phyloP scores from a whole-genome alignment of 352 stramenopile genomes.

The Pythium graminicola region DNA sequence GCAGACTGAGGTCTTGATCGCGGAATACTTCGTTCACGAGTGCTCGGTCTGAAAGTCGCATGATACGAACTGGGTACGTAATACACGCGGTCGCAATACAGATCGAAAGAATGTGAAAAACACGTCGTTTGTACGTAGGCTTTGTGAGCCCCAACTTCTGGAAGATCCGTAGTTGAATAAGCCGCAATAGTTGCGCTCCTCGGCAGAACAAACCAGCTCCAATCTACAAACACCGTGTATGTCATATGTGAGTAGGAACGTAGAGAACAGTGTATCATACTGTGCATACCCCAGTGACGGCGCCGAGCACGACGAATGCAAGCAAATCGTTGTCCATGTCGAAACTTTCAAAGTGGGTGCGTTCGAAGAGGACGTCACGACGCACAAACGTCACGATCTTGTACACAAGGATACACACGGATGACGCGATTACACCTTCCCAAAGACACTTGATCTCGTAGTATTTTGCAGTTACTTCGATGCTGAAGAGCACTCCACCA shows the following conservation, averaged over 20 bases:
- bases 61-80: conserved; percentile 65
- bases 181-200: conserved; percentile 37
- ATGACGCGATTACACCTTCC: conserved; percentile 77
- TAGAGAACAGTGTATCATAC: not conserved
- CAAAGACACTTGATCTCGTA: conserved; percentile 84
- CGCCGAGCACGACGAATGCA: conserved; percentile 58
- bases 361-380: conserved; percentile 66
- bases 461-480: conserved; percentile 79
- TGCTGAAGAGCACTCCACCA: conserved; percentile 74
- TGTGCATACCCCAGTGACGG: conserved; percentile 53
- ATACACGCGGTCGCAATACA: conserved; percentile 48
- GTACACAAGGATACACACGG: conserved; percentile 71
- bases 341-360: conserved; percentile 69
- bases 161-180: conserved; percentile 47
- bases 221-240: conserved; percentile 27
- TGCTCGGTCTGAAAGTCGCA: conserved; percentile 55
- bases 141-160: conserved; percentile 43
- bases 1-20: conserved; percentile 47
- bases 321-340: conserved; percentile 76
- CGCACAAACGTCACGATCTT: conserved; percentile 71
- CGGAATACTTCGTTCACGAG: conserved; percentile 79
- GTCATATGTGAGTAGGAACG: not conserved
- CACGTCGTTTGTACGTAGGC: conserved; percentile 45
- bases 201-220: conserved; percentile 60
- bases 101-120: conserved; percentile 56